Percentiles rank a stretch among this genome's conserved stretches.
Conservation (phyloP, 2,329 filamentous ascomycete species). For the Tolypocladium capitatum region DNA sequence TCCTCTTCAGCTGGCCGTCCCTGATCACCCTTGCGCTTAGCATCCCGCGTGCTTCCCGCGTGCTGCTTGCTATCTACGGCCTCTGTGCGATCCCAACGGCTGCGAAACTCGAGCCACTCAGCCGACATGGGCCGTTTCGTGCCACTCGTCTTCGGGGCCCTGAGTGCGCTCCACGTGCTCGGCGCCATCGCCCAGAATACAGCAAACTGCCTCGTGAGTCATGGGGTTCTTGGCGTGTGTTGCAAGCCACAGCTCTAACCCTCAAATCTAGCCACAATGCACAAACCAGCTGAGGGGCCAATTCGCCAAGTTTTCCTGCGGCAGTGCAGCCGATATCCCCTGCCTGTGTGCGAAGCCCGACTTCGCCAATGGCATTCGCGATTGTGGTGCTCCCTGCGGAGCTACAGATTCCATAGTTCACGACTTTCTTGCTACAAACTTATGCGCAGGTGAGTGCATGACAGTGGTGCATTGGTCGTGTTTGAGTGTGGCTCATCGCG, state of each 20-base stretch:
- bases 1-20: not conserved
- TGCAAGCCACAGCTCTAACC: conserved; percentile 3
- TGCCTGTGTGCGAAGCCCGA: conserved; percentile 25
- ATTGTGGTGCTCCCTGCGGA: conserved; percentile 19
- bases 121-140: conserved; percentile 15
- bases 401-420: conserved; percentile 16
- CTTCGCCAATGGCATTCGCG: conserved; percentile 18
- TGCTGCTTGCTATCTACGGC: not conserved
- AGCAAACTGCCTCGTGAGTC: conserved; percentile 19
- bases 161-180: conserved; percentile 13
- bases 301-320: conserved; percentile 12
- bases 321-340: conserved; percentile 14
- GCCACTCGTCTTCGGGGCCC: conserved; percentile 13
- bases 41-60: too few relatives aligned
- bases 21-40: not conserved
- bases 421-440: conserved; percentile 9
- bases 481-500: not conserved
- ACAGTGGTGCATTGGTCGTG: not conserved
- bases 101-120: not conserved
- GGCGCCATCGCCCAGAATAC: conserved; percentile 11
- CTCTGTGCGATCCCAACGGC: not conserved
- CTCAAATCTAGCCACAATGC: conserved; percentile 8
- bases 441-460: conserved; percentile 10
- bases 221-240: not conserved
- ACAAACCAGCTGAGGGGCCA: conserved; percentile 7